Percentiles rank a stretch among this genome's conserved stretches.
Conservation (phyloP, 2,329 filamentous ascomycete genomes). For the Cladosporium sp. region DNA sequence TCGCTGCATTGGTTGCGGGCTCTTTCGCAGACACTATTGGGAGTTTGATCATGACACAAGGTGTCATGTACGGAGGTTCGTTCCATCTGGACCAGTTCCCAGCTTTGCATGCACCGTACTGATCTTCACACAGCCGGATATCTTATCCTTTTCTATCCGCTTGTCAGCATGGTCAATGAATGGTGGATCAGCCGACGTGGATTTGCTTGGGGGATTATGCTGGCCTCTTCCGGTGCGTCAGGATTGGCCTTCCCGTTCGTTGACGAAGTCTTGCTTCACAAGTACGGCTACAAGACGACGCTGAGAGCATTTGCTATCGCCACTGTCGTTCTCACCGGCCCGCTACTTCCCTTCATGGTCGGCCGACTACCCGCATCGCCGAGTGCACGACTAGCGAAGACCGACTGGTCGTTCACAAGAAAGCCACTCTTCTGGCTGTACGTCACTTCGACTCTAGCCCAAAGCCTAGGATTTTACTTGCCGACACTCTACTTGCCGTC, state of each 20-base stretch:
- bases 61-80: neutral
- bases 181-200: conserved; percentile 33
- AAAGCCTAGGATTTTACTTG: conserved; percentile 42
- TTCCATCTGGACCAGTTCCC: neutral
- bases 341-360: neutral
- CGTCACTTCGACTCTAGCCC: neutral
- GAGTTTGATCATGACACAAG: neutral
- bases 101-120: neutral
- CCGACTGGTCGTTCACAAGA: neutral
- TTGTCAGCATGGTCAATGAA: conserved; percentile 36
- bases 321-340: conserved; percentile 32
- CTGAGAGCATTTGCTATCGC: conserved; percentile 30
- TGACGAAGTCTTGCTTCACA: conserved; percentile 25
- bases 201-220: conserved; percentile 33
- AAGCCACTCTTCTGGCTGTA: neutral
- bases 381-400: neutral
- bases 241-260: conserved; percentile 33
- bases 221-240: conserved; percentile 30
- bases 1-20: conserved; percentile 60
- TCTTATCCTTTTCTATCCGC: conserved; percentile 44
- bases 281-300: conserved; percentile 32
- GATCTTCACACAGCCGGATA: conserved; percentile 54
- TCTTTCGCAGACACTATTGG: neutral
- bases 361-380: neutral
- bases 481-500: conserved; percentile 44